Conservation (phyloP, 1,284 basidiomycete species). For the Marasmius oreades region DNA sequence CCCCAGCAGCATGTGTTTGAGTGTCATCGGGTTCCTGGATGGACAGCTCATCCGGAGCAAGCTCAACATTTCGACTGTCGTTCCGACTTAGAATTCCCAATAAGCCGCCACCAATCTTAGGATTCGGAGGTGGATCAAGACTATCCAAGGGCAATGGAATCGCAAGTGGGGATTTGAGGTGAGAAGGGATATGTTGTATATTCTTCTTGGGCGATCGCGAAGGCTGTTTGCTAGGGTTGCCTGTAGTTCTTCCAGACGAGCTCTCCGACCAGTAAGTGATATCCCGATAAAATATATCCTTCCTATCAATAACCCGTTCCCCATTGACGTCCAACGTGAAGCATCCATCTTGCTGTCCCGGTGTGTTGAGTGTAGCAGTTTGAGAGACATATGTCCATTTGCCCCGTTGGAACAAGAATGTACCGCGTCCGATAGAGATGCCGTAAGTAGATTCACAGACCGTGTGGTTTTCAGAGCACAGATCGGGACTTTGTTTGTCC, state of each 20-base stretch:
- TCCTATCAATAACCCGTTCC: constrained; percentile 44
- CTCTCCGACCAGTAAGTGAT: constrained; percentile 11
- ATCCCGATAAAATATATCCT: constrained; percentile 61
- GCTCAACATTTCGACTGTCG: neutral
- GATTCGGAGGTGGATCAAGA: neutral
- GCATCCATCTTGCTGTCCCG: constrained; percentile 51
- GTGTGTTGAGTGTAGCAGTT: constrained; percentile 66
- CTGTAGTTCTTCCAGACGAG: neutral
- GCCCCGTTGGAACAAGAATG: constrained; percentile 62
- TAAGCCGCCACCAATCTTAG: neutral
- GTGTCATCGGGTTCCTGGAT: neutral
- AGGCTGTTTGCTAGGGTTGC: neutral
- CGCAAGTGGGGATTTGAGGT: neutral
- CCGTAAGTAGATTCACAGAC: constrained; percentile 66
- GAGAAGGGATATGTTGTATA: no score
- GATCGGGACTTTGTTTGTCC: constrained; percentile 47
- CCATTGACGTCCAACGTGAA: constrained; percentile 55
- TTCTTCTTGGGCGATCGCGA: neutral
- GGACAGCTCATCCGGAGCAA: constrained; percentile 1
- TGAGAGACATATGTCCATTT: constrained; percentile 67
- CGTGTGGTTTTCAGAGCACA: constrained; percentile 56
- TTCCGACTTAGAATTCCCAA: neutral
- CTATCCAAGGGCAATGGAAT: no score
- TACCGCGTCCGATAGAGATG: constrained; percentile 69
- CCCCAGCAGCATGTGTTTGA: neutral